Evolutionary conservation across 805 yeast species (phyloP), one percentile per base, ranked within the genome.

Genomic region (Priceomyces fermenticarens): DNA sequence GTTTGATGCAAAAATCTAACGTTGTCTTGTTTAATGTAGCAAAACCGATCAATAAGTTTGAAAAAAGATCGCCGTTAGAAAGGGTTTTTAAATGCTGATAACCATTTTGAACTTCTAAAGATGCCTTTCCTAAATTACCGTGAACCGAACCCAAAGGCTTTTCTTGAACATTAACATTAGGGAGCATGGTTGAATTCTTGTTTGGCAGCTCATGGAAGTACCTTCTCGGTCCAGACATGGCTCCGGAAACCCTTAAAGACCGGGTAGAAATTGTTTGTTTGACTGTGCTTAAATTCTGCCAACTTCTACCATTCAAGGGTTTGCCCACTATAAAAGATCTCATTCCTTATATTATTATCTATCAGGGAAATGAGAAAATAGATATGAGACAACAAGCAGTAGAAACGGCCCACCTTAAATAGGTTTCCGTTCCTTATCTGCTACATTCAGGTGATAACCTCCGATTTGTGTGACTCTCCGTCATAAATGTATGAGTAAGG

Each of bases 21-120:
- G 81, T 72, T 28, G 82, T 73, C 52, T 80, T 82, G 58, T 80
- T 80, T 27, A 82, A 48, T 1, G 91, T 85, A 32, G 83, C 83
- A 32, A 79, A 44, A 5, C 93, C 93, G 48, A 86, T 85, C 43
- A 83, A 66, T 30, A 81, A 75, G 47, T 80, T 77, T 1, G 87
- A 82, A 35, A 85, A 60, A 39, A 86, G 65, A 58, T 84, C 85
- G 4, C 71, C 57, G 36, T 62, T 68, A 28, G 73, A 70, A 30
- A 83, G 65, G 3, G 80, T 73, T 43, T 76, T 78, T 42, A 84
- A 62, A 56, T 80, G 81, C 27, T 41, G 55, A 14, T 47, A 15
- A 12, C 17, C 30, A 17, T 25, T 6, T 14, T 35, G 16, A 23
- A 35, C 20, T 3, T 11, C 38, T 12, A 35, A 35, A 8, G 43